A percentile compares a stretch with the other conserved stretches of the same genome.
Evolutionary conservation across 768 basidiomycete genomes (phyloP).

Genomic region (Boletus reticuloceps): DNA sequence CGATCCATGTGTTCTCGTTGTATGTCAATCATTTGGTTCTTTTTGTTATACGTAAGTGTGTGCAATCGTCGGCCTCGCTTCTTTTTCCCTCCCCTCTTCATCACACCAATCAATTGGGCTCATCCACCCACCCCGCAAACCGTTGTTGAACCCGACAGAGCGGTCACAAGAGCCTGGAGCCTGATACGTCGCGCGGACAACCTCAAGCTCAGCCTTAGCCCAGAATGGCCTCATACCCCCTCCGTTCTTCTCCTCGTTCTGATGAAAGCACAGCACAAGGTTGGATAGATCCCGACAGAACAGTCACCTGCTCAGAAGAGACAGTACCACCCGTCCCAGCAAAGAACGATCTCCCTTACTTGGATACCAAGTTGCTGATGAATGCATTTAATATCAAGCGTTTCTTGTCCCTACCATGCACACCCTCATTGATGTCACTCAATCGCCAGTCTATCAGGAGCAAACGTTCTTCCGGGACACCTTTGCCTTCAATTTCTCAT

Average conservation of each 20-base stretch:
- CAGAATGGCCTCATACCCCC: slow-evolving; percentile 12
- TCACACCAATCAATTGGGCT: too few species aligned
- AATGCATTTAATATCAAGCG: slow-evolving; percentile 37
- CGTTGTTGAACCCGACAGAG: slow-evolving; percentile 35
- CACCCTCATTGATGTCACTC: slow-evolving; percentile 56
- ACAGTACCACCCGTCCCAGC: slow-evolving; percentile 30
- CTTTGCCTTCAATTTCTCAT: slow-evolving; percentile 33
- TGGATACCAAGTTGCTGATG: slow-evolving; percentile 25
- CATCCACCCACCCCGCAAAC: slow-evolving; percentile 11
- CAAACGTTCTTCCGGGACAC: slow-evolving; percentile 24
- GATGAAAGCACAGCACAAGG: slow-evolving; percentile 18
- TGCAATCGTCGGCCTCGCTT: too few species aligned
- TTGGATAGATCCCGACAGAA: slow-evolving; percentile 19
- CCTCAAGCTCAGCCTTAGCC: slow-evolving; percentile 2
- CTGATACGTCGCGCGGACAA: slow-evolving; percentile 28
- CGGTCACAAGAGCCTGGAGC: slow-evolving; percentile 24
- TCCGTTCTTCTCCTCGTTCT: slow-evolving; percentile 16
- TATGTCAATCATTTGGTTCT: too few species aligned
- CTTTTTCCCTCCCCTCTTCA: too few species aligned
- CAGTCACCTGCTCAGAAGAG: slow-evolving; percentile 15
- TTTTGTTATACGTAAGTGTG: too few species aligned
- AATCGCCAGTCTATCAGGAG: slow-evolving; percentile 20
- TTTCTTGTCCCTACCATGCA: slow-evolving; percentile 59
- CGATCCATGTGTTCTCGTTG: too few species aligned
- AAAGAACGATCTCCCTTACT: slow-evolving; percentile 20